Base-by-base conservation (phyloP, 2,329 filamentous ascomycete genomes). In the Falciphora oryzae region DNA sequence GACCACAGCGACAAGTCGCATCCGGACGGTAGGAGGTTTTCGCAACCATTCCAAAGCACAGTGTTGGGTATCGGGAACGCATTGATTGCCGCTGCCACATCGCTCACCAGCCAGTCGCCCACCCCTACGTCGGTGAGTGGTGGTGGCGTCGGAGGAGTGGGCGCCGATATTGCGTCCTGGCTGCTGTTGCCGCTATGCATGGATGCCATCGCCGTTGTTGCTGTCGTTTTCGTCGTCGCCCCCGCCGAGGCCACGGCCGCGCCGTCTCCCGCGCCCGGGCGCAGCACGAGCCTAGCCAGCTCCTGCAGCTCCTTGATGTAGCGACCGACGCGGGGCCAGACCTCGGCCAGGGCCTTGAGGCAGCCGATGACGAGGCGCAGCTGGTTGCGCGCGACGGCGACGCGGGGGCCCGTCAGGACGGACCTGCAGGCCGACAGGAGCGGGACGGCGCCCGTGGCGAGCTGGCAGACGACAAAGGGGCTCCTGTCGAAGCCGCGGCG, bases 311-410 rank as follows among this genome's bases (percentile, higher is more conserved):
- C 77, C 18, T 69, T 65, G 0, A 80, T 71, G 65, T 76, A 78
- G 62, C 70, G 73, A 0, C 72, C 71, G 6, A 72, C 73, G 38
- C 74, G 68, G 0, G 76, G 73, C 78, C 78, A 79, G 2, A 76
- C n/a, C 8, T 73, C 70, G 1, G 71, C 77, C 59, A 79, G 53
- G 4, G 69, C 67, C 66, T 73, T 75, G 11, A 79, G 70, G 64
- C 74, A 79, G 0, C 77, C 78, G n/a, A 80, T 75, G 5, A 68
- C 75, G 70, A 79, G 72, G 6, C 77, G 74, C 28, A 80, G 77
- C 67, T 80, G 77, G 29, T 76, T 73, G 65, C 78, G 70, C n/a
- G 76, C 76, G 1, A 75, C 70, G 1, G 71, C 67, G 6, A 79
- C 66, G 22, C 76, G 70, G 31, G 70, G 68, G 0, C 72, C 74